Evolutionary conservation across 2,329 filamentous ascomycete genomes (phyloP), one percentile per base, ranked within the genome.

Genomic region (Fusarium sp.): DNA sequence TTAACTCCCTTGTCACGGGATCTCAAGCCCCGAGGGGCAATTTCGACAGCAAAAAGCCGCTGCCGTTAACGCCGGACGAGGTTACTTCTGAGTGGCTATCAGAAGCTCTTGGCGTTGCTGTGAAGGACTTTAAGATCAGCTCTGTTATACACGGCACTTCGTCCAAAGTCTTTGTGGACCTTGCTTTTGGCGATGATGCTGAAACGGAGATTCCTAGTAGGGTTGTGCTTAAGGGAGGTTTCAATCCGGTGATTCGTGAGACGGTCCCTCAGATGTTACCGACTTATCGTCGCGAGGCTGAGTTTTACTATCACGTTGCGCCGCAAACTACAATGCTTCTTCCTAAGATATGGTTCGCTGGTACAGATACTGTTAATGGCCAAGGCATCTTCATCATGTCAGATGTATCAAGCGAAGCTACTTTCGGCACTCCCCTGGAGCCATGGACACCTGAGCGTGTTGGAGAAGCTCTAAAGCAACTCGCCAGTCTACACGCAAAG

Each of bases 91-190:
- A 35, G 18, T 65, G 60, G 40, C 30, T 64, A 12, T 56, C 60
- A 5, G 28, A 46, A 23, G 60, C 35, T 35, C 47, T 66, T 30
- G 60, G 60, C 5, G 13, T 64, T 19, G 16, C 21, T 3, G 11
- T 65, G 9, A 42, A 30, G 15, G 13, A 35, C n/a, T 64, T 33
- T 2, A 35, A 47, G 13, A 54, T 56, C 12, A 47, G 46, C 6
- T 64, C 63, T 7, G 5, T 42, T 9, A 64, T 54, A 9, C 63
- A 56, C 8, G 63, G 40, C 16, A 65, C 63, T 30, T 62, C 59
- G 1, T 64, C 60, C 3, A 65, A 64, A 30, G 33, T 64, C 19
- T 65, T 65, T 21, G 11, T 56, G 4, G 23, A 38, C 5, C 33
- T 64, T 3, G 6, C 8, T 0, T 64, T 65, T 10, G 47, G 2